Conservation (phyloP, 257 asterid genomes). For the Eustoma russellianum region DNA sequence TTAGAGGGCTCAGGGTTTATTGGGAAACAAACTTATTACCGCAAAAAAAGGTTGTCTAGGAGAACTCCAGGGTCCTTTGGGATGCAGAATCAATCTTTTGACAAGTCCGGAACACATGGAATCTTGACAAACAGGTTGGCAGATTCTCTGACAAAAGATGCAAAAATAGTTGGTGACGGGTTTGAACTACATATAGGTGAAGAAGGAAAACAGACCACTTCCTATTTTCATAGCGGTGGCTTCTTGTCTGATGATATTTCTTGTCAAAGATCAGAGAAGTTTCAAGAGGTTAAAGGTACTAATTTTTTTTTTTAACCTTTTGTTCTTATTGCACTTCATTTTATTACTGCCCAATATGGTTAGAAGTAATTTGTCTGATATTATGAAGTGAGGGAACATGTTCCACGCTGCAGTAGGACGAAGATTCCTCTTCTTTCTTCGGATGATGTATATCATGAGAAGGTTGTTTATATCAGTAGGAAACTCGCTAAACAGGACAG, state of each 20-base stretch:
- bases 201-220: conserved; percentile 15
- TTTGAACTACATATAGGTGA: conserved; percentile 19
- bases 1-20: conserved; percentile 31
- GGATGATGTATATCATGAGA: conserved; percentile 24
- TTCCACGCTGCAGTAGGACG: conserved; percentile 21
- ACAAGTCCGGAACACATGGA: conserved; percentile 37
- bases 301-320: conserved; percentile 6
- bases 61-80: conserved; percentile 30
- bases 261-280: conserved; percentile 24
- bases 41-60: conserved; percentile 40
- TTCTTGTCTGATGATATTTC: conserved; percentile 21
- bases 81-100: conserved; percentile 25
- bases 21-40: conserved; percentile 46
- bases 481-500: conserved; percentile 21
- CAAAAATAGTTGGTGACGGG: conserved; percentile 13
- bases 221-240: conserved; percentile 20
- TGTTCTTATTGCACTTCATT: not conserved
- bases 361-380: conserved; percentile 9
- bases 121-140: conserved; percentile 19
- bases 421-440: conserved; percentile 17
- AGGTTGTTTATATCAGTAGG: conserved; percentile 20
- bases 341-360: not conserved
- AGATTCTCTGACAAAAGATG: conserved; percentile 18
- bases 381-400: conserved; percentile 27
- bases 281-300: conserved; percentile 41